Evolutionary conservation across 2,329 filamentous ascomycete genomes (phyloP), one percentile per base, ranked within the genome.

Genomic region (Chrysoporthe deuterocubensis): DNA sequence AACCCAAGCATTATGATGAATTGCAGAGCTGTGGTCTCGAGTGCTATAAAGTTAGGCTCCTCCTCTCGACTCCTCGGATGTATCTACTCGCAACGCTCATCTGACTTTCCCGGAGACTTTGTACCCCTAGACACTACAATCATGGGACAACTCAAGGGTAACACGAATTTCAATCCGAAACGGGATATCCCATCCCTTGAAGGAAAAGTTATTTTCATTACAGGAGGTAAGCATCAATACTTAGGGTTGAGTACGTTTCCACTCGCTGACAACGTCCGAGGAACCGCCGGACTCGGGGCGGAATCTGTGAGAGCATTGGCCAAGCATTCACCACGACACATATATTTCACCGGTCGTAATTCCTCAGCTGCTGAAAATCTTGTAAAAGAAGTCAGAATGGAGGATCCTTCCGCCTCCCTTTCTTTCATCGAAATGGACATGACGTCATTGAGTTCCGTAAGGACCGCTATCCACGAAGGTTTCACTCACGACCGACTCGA

Each of bases 331-430:
- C 65, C 65, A 48, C n/a, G 21, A 2, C 65, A 67, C 40, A 62
- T 67, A 32, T 67, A 62, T 18, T 62, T 67, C 61, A 81, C 78
- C 26, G 82, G 82, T 1, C 80, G 83, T 44, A 81, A 75, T n/a
- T 75, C 73, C 64, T 80, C 82, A 69, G 81, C 79, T 21, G 78
- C 75, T 21, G 75, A 71, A 11, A 69, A 75, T n/a, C 73, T 78
- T 52, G 69, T 73, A n/a, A 59, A 76, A 2, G 79, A 82, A 37
- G 76, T 81, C 59, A 71, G 75, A 13, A 71, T 73, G 34, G 71
- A 76, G 3, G 14, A 67, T 7, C 40, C 58, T 46, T 62, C 37
- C 8, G 65, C 54, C 8, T 56, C 58, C 13, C 34, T 67, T 13
- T 62, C 77, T 14, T 76, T 80, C 67, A 71, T 81, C 16, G 67